Percentiles rank a stretch among this genome's conserved stretches.
Conservation (phyloP, 2,329 filamentous ascomycete species). For the Claviceps humidiphila region DNA sequence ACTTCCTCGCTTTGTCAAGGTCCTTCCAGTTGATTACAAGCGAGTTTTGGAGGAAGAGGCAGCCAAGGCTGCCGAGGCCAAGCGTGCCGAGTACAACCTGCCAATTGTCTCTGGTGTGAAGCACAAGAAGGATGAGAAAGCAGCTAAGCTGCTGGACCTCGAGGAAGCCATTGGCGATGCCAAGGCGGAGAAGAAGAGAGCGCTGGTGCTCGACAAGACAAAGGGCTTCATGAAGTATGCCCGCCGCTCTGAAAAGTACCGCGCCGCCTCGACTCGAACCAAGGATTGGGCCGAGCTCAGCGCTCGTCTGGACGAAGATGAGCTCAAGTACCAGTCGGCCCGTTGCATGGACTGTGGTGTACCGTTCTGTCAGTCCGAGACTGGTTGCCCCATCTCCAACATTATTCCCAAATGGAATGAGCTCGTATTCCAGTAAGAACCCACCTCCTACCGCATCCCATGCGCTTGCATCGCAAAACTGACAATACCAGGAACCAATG, state of each 20-base stretch:
- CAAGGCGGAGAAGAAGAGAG: slow-evolving; percentile 77
- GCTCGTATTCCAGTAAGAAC: slow-evolving; percentile 43
- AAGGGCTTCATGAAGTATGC: slow-evolving; percentile 96
- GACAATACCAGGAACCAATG: slow-evolving; percentile 44
- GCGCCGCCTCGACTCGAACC: slow-evolving; percentile 66
- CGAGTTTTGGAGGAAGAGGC: slow-evolving; percentile 78
- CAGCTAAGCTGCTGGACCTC: slow-evolving; percentile 63
- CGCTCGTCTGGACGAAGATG: slow-evolving; percentile 76
- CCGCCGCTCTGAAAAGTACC: slow-evolving; percentile 86
- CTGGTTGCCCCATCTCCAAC: slow-evolving; percentile 90
- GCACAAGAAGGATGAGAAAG: slow-evolving; percentile 53
- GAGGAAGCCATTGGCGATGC: slow-evolving; percentile 82
- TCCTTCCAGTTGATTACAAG: slow-evolving; percentile 93
- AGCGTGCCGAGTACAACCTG: slow-evolving; percentile 71
- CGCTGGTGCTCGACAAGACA: slow-evolving; percentile 93
- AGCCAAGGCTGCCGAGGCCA: slow-evolving; percentile 70
- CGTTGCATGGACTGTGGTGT: slow-evolving; percentile 99
- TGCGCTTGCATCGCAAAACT: background rate
- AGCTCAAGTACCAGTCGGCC: slow-evolving; percentile 91
- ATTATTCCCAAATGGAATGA: slow-evolving; percentile 98
- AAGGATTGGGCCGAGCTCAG: slow-evolving; percentile 92
- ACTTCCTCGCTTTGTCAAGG: slow-evolving; percentile 81
- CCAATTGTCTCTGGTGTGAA: slow-evolving; percentile 57
- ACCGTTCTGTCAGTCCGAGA: slow-evolving; percentile 94
- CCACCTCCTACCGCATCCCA: background rate